Evolutionary conservation across 2,329 filamentous ascomycete species (phyloP), one percentile per base, ranked within the genome.

Genomic region (Venturia effusa): DNA sequence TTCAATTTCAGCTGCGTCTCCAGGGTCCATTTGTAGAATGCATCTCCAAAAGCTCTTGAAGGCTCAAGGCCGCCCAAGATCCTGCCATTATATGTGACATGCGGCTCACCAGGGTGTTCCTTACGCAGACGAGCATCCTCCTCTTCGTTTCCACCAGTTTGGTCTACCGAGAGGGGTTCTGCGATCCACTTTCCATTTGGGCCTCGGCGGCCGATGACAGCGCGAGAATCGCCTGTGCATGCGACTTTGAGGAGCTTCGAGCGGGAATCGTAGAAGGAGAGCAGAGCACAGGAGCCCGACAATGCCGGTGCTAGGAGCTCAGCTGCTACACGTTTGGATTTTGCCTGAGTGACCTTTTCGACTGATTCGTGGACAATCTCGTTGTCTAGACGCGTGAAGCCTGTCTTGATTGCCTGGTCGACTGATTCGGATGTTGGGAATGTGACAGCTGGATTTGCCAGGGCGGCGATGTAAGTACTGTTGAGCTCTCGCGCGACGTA

Each of bases 341-440:
- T 90, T 19, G 88, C 86, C 73, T 95, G 92, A 69, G 95, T 82
- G 15, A 97, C 91, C 75, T 93, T 96, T 69, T 94, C 85, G 41
- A 96, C 93, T 66, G 90, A 96, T 73, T 92, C 89, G 76, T 97
- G 85, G 10, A 96, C 90, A 71, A 99, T 99, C 73, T 97, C 94
- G 70, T 97, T 79, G 73, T 99, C 94, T 3, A 99, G 83, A 62
- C 87, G 87, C 59, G 88, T 83, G 74, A 99, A 99, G 1, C 91
- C 94, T 37, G 85, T 85, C 79, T 97, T 97, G 78, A 99, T 97
- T 40, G 94, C 95, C 34, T 83, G 80, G 71, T 97, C 92, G 64
- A 99, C 88, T 4, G 90, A 87, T 62, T 92, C 90, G 1, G 90
- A 82, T 1, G 87, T 81, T 3, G 94, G 94, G 17, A 83, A 75